phyloP scores from a whole-genome alignment of 768 basidiomycete genomes.

The Tulasnella sp. region DNA sequence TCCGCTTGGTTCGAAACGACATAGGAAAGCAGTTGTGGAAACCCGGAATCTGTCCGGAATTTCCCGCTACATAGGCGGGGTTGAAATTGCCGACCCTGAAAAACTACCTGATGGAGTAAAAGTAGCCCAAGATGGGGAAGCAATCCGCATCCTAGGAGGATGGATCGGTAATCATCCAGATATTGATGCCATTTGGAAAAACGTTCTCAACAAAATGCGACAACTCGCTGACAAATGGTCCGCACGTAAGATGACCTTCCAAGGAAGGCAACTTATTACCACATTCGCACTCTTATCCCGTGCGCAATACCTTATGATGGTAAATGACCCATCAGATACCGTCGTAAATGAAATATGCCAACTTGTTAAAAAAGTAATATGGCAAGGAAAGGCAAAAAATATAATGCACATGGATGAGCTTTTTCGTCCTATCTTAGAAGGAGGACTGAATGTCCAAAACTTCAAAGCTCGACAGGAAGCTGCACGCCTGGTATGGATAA shows the following conservation, averaged over 20 bases:
- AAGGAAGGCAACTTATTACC: not conserved
- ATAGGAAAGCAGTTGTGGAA: slow-evolving; percentile 8
- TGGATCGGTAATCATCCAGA: slow-evolving; percentile 19
- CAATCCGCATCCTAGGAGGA: slow-evolving; percentile 18
- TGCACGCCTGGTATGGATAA: not conserved
- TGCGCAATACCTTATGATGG: slow-evolving; percentile 3
- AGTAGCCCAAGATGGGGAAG: slow-evolving; percentile 12
- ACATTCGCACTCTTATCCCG: not conserved
- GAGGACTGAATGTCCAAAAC: not conserved
- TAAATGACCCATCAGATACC: not conserved
- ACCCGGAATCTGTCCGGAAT: not conserved
- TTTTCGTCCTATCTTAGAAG: not conserved
- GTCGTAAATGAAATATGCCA: not conserved
- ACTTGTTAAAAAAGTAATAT: not conserved
- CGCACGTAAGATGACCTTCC: not conserved
- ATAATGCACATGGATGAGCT: not conserved
- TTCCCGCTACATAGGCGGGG: not conserved
- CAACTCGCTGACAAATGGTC: not conserved
- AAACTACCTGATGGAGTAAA: not conserved
- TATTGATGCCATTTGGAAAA: slow-evolving; percentile 5
- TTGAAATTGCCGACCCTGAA: not conserved
- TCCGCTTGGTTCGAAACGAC: slow-evolving; percentile 18
- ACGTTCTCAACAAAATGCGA: slow-evolving; percentile 13
- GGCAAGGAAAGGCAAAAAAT: not conserved
- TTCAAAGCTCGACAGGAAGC: not conserved